These are phyloP conservation scores for Theobroma cacao DNA, from an alignment of 345 rosid genomes.

Conservation along the genomic window DNA sequence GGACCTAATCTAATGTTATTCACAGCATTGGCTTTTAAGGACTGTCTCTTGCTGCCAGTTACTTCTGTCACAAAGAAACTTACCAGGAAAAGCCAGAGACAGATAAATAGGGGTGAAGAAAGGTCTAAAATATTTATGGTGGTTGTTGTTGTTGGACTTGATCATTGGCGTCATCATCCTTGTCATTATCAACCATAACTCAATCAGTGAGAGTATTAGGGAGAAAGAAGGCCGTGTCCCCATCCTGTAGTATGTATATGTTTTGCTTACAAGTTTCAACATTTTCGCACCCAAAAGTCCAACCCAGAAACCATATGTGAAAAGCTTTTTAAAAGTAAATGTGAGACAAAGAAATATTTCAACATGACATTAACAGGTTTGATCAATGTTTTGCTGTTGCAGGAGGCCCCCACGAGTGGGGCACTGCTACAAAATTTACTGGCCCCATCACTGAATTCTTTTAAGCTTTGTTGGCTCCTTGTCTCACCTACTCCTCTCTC, in stretches of 20 bases:
- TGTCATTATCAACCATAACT: neutral
- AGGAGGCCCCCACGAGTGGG: conserved; percentile 8
- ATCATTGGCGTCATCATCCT: neutral
- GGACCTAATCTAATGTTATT: neutral
- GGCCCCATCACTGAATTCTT: neutral
- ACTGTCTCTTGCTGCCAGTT: neutral
- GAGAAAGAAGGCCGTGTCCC: too few species aligned
- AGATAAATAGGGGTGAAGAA: neutral
- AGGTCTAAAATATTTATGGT: neutral
- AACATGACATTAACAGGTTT: neutral
- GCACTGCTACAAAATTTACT: neutral
- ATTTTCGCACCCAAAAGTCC: conserved; percentile 3
- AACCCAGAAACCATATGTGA: neutral
- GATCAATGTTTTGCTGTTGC: neutral
- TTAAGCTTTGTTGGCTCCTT: neutral
- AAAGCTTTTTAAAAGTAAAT: neutral
- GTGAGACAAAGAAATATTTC: neutral
- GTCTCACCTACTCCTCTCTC: conserved; percentile 13
- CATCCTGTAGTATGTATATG: too few species aligned
- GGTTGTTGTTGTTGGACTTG: neutral
- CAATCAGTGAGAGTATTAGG: neutral
- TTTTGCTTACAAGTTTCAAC: neutral
- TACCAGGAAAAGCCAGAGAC: neutral
- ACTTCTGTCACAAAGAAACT: neutral
- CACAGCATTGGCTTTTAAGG: neutral